These are phyloP conservation scores for Cladophialophora immunda DNA, from an alignment of 2,329 filamentous ascomycete species.

Conservation along the genomic window DNA sequence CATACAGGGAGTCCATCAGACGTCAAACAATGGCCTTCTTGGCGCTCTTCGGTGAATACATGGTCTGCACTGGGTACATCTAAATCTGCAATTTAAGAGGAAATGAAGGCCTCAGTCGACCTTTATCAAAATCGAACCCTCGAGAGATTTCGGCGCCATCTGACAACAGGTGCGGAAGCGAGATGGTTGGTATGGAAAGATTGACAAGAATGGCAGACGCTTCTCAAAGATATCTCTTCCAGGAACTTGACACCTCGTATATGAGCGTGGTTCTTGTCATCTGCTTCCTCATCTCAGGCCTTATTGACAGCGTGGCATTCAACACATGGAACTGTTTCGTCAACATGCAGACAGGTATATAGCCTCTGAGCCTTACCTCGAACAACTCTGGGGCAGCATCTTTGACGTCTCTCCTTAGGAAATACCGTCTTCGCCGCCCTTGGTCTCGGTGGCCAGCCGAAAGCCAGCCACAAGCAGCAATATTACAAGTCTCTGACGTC, in stretches of 20 bases:
- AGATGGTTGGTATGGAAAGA: slow-evolving; percentile 21
- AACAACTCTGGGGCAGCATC: neutral
- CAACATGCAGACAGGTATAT: slow-evolving; percentile 58
- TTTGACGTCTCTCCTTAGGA: slow-evolving; percentile 42
- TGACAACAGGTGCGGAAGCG: slow-evolving; percentile 13
- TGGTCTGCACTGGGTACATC: neutral
- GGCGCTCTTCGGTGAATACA: neutral
- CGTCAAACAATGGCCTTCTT: neutral
- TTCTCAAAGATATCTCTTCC: slow-evolving; percentile 30
- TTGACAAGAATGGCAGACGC: slow-evolving; percentile 10
- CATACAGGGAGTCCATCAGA: neutral
- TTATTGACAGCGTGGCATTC: slow-evolving; percentile 56
- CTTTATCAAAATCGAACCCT: slow-evolving; percentile 3
- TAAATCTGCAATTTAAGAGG: neutral
- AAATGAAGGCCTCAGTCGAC: neutral
- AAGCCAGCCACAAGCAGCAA: slow-evolving; percentile 48
- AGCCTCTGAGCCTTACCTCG: slow-evolving; percentile 1
- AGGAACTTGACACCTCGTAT: slow-evolving; percentile 36
- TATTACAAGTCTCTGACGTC: slow-evolving; percentile 55
- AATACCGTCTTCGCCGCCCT: slow-evolving; percentile 56
- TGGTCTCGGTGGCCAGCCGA: slow-evolving; percentile 51
- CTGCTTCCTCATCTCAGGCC: slow-evolving; percentile 53
- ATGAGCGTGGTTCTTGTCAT: slow-evolving; percentile 42
- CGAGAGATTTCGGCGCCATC: slow-evolving; percentile 10
- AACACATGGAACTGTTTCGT: slow-evolving; percentile 59